phyloP scores from a whole-genome alignment of 106 monocot species.

The Dendrobium huoshanense region DNA sequence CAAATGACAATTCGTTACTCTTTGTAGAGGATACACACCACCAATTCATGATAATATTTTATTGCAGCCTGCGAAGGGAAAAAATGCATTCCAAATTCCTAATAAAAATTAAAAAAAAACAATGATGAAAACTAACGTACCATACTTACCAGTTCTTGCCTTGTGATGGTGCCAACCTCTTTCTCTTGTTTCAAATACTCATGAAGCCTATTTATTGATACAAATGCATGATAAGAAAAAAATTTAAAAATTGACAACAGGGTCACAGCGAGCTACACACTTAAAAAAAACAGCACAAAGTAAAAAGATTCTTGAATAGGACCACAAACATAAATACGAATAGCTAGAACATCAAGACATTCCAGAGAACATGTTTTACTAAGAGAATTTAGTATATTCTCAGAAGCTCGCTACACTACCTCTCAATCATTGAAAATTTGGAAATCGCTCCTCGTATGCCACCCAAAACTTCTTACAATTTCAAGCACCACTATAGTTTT shows the following conservation, averaged over 20 bases:
- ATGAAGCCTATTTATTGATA: constrained; percentile 63
- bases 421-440: too few relatives aligned
- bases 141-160: constrained; percentile 99
- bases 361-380: background rate
- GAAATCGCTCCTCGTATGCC: too few relatives aligned
- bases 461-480: too few relatives aligned
- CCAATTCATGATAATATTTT: too few relatives aligned
- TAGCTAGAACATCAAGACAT: background rate
- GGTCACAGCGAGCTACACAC: background rate
- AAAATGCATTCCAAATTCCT: background rate
- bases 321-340: background rate
- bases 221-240: background rate
- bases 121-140: constrained; percentile 25
- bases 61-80: background rate
- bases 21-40: too few relatives aligned
- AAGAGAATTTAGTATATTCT: too few relatives aligned
- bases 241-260: background rate
- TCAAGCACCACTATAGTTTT: too few relatives aligned
- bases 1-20: too few relatives aligned
- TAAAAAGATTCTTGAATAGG: background rate
- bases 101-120: background rate
- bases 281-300: background rate
- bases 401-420: too few relatives aligned
- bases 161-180: constrained; percentile 96
- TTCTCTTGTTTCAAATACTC: constrained; percentile 95